phyloP scores from a whole-genome alignment of 495 filamentous ascomycete genomes.

The Hyaloscypha finlandica region DNA sequence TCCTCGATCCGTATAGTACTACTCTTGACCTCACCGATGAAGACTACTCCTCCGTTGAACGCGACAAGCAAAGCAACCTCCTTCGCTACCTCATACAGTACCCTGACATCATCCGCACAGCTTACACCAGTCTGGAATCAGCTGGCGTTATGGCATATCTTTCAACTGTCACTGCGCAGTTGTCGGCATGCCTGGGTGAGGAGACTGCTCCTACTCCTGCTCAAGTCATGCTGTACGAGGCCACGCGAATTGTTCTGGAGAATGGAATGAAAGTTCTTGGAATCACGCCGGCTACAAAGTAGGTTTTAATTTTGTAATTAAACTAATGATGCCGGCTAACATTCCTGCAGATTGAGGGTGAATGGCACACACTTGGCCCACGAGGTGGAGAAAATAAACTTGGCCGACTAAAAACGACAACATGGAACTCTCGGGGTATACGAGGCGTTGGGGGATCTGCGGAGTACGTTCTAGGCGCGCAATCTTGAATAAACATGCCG shows the following conservation, averaged over 20 bases:
- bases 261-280: constrained; percentile 64
- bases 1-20: constrained; percentile 52
- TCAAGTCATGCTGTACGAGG: constrained; percentile 56
- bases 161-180: constrained; percentile 58
- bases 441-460: constrained; percentile 16
- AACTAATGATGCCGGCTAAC: background rate
- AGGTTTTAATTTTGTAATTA: background rate
- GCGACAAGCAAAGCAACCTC: constrained; percentile 58
- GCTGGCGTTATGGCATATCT: constrained; percentile 62
- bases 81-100: constrained; percentile 60
- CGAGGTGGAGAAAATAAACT: background rate
- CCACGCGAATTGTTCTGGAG: constrained; percentile 57
- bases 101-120: constrained; percentile 64
- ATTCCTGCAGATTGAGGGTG: background rate
- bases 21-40: constrained; percentile 52
- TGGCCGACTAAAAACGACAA: background rate
- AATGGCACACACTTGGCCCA: background rate
- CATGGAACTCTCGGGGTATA: constrained; percentile 5
- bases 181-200: constrained; percentile 57
- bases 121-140: constrained; percentile 65
- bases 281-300: background rate
- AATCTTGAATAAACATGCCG: too few species aligned
- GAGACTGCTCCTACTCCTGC: constrained; percentile 46
- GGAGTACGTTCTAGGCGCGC: background rate
- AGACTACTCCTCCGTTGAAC: constrained; percentile 41